Percentiles rank a stretch among this genome's conserved stretches.
Conservation (phyloP, 192 early-diverging fungal species). For the Podila verticillata region DNA sequence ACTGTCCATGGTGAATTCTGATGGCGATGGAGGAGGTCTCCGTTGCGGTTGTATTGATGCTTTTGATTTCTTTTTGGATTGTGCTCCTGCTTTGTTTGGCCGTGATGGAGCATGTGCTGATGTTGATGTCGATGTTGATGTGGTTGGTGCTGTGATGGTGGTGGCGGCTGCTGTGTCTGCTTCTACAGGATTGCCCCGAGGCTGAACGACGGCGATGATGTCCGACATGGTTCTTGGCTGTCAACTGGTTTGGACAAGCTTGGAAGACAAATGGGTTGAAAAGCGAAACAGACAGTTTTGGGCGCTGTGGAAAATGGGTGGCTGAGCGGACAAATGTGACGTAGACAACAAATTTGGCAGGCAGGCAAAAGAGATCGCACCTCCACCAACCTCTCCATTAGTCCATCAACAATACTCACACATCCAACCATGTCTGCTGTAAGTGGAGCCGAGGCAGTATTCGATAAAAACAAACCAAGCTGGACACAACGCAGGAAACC, state of each 20-base stretch:
- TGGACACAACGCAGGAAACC: too few species aligned
- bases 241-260: neutral
- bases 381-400: neutral
- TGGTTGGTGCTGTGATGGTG: neutral
- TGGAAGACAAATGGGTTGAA: neutral
- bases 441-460: slow-evolving; percentile 5
- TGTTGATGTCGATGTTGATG: neutral
- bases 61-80: neutral
- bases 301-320: neutral
- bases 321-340: neutral
- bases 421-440: slow-evolving; percentile 23
- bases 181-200: neutral
- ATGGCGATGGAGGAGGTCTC: neutral
- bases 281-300: neutral
- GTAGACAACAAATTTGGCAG: neutral
- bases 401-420: neutral
- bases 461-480: neutral
- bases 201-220: slow-evolving; percentile 5
- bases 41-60: neutral
- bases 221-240: slow-evolving; percentile 25
- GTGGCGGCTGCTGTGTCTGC: neutral
- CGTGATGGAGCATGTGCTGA: neutral
- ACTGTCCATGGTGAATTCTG: slow-evolving; percentile 25
- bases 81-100: neutral
- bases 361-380: neutral